Base-by-base conservation (phyloP, 192 early-diverging fungal genomes). In the Backusella macrospora region DNA sequence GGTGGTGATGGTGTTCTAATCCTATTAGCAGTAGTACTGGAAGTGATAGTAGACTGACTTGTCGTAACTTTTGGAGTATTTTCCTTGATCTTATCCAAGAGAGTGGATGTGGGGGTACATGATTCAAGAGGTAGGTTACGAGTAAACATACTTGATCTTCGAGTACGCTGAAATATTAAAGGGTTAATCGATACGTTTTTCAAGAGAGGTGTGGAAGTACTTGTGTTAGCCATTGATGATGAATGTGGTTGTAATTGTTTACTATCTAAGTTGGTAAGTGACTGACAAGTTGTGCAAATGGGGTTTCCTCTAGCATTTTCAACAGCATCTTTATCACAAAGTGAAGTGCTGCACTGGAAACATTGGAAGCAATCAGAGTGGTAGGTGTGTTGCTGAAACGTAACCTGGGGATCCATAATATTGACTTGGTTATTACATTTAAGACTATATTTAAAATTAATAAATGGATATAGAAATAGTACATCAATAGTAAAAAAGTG, bases 321-420 rank as follows among this genome's bases (percentile, higher is more conserved):
- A 4, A 59, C 52, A 29, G 52, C 52, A 59, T 13, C 52, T 26
- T 59, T 59, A 5, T 59, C 52, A 23, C 52, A 59, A 59, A 59
- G 52, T 9, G 52, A 59, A 23, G 63, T 65, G 8, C 26, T 3
- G 34, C 63, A 65, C 16, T 34, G 14, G 6, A 39, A 38, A 26
- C 63, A 65, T 12, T 65, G 63, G n/a, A 65, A 65, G 38, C 63
- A 65, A 39, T 34, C 38, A 7, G 63, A 34, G 16, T 65, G 63
- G 7, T 65, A 65, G 16, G 34, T 39, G 29, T 26, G 63, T 8
- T 65, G 26, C 5, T 65, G 63, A 65, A 65, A 65, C 8, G 63
- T 38, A 38, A 65, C n/a, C 7, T 65, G 63, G 12, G 63, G n/a
- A 13, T 65, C 63, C 26, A 10, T 65, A 9, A 26, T 39, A 38